Evolutionary conservation across 768 basidiomycete genomes (phyloP).

Genomic region (Sistotremastrum suecicum): DNA sequence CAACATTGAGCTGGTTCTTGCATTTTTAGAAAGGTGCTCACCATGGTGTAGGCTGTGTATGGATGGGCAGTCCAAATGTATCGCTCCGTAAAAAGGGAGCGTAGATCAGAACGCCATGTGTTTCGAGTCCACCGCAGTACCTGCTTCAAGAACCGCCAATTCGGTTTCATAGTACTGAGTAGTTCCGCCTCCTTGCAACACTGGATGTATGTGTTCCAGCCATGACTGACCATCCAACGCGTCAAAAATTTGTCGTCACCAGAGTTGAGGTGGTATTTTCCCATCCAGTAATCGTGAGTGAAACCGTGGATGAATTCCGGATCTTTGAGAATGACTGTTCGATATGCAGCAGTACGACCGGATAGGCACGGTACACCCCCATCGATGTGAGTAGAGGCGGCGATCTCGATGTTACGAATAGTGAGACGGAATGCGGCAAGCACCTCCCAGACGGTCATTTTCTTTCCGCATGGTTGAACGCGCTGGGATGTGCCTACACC

Average conservation of each 20-base stretch:
- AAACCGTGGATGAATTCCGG: constrained; percentile 88
- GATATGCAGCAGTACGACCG: constrained; percentile 85
- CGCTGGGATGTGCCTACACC: constrained; percentile 87
- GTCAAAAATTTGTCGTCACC: constrained; percentile 93
- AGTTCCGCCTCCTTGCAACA: constrained; percentile 76
- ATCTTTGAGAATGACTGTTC: constrained; percentile 89
- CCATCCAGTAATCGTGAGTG: constrained; percentile 88
- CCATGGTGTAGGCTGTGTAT: constrained; percentile 77
- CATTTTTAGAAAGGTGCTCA: constrained; percentile 18
- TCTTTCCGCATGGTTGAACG: constrained; percentile 62
- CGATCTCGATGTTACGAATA: constrained; percentile 89
- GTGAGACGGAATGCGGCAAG: constrained; percentile 86
- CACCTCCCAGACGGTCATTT: constrained; percentile 91
- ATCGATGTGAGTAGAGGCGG: constrained; percentile 82
- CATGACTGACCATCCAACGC: constrained; percentile 91
- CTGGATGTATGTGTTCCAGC: constrained; percentile 92
- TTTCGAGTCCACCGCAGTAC: constrained; percentile 89
- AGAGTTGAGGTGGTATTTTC: constrained; percentile 89
- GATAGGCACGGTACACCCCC: constrained; percentile 87
- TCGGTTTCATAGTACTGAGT: constrained; percentile 88
- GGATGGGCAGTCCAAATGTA: constrained; percentile 82
- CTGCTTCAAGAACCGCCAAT: constrained; percentile 92
- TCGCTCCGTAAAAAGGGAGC: constrained; percentile 80
- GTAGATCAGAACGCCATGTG: constrained; percentile 84
- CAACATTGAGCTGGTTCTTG: background rate